phyloP scores from a whole-genome alignment of 495 filamentous ascomycete genomes.

The Clohesyomyces aquaticus region DNA sequence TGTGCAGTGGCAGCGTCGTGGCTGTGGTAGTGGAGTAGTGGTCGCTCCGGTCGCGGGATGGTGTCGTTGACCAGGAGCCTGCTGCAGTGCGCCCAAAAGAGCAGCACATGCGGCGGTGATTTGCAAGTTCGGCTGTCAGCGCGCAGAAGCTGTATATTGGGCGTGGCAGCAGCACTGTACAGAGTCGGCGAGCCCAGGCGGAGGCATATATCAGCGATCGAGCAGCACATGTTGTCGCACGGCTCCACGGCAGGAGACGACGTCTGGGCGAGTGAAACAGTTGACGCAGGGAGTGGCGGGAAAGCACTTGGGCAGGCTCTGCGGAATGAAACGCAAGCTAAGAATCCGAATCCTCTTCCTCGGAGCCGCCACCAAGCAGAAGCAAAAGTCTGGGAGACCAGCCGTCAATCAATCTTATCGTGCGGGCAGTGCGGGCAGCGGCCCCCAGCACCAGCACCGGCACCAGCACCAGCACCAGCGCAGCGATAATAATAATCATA shows the following conservation, averaged over 20 bases:
- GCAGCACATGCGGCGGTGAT: background rate
- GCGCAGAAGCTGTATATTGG: slow-evolving; percentile 12
- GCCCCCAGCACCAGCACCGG: background rate
- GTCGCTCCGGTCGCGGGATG: background rate
- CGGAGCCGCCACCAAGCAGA: slow-evolving; percentile 8
- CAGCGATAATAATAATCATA: background rate
- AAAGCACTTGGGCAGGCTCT: background rate
- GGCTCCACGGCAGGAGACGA: slow-evolving; percentile 5
- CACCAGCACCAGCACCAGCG: background rate
- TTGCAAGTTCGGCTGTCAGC: background rate
- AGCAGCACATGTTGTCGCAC: background rate
- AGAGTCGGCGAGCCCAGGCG: too few species aligned
- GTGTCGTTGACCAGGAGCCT: background rate
- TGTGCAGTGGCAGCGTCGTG: background rate
- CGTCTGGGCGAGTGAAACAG: slow-evolving; percentile 6
- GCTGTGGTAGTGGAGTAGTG: background rate
- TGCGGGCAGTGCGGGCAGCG: background rate
- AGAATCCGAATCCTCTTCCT: slow-evolving; percentile 19
- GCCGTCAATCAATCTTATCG: background rate
- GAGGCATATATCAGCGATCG: too few species aligned
- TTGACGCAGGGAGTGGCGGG: slow-evolving; percentile 2
- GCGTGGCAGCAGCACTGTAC: background rate
- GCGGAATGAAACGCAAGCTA: slow-evolving; percentile 27
- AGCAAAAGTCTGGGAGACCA: too few species aligned
- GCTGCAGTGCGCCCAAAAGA: background rate